Evolutionary conservation across 2,329 filamentous ascomycete genomes (phyloP).

Genomic region (Keithomyces neogunnii): DNA sequence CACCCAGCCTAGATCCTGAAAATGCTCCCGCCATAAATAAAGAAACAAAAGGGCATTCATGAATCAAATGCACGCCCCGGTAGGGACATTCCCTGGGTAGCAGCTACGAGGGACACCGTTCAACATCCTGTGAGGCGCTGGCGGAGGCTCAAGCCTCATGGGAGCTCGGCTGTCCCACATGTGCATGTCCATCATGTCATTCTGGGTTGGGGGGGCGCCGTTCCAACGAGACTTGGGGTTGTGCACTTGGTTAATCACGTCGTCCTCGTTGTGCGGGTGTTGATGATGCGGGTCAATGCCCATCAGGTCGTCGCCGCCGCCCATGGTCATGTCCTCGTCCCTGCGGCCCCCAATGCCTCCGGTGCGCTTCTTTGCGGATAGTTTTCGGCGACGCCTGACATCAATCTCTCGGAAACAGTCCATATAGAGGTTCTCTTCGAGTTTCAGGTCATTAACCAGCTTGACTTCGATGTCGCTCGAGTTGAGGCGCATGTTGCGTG

Average conservation of each 20-base stretch:
- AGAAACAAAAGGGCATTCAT: background rate
- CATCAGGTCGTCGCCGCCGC: conserved; percentile 36
- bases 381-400: conserved; percentile 32
- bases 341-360: conserved; percentile 9
- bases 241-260: conserved; percentile 26
- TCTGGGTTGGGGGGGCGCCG: conserved; percentile 14
- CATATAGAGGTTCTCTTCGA: conserved; percentile 30
- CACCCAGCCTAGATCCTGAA: background rate
- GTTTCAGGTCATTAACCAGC: conserved; percentile 34
- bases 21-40: background rate
- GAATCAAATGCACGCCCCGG: background rate
- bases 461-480: conserved; percentile 40
- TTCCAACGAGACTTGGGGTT: conserved; percentile 16
- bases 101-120: background rate
- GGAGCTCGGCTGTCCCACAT: conserved; percentile 19
- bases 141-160: conserved; percentile 20
- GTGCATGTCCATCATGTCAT: conserved; percentile 19
- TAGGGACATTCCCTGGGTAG: background rate
- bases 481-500: conserved; percentile 39
- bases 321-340: conserved; percentile 18
- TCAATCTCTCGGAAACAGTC: conserved; percentile 28
- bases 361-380: conserved; percentile 21
- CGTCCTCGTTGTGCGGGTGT: conserved; percentile 22
- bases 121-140: conserved; percentile 1
- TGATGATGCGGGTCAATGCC: conserved; percentile 26